A percentile compares a stretch with the other conserved stretches of the same genome.
phyloP scores from a whole-genome alignment of 73 alveolate genomes.

The Symbiodinium natans region DNA sequence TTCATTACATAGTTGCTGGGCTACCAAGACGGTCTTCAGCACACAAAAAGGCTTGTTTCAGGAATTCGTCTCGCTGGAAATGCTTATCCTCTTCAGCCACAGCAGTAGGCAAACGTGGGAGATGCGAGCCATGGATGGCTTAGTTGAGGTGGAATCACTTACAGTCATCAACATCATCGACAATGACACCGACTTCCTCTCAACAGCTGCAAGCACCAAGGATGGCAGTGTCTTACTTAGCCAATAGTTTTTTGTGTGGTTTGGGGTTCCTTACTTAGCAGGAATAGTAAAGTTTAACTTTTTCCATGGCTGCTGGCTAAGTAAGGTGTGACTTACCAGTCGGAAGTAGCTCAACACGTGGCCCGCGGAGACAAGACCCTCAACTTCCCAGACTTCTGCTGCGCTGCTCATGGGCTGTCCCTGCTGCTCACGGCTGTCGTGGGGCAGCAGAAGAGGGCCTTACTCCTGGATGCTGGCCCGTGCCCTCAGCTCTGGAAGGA shows the following conservation, averaged over 20 bases:
- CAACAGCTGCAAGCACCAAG: neutral
- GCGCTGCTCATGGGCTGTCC: conserved; percentile 1
- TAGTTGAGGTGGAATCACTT: neutral
- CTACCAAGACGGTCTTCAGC: too few relatives aligned
- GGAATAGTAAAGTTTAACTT: neutral
- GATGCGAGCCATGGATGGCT: neutral
- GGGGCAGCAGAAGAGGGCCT: neutral
- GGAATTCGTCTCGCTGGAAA: too few relatives aligned
- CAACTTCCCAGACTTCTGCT: neutral
- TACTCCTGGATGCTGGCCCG: conserved; percentile 6
- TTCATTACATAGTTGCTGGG: too few relatives aligned
- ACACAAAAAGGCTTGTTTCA: too few relatives aligned
- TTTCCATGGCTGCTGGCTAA: neutral
- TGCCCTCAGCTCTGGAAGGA: neutral
- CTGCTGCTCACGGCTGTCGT: neutral
- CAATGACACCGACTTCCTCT: conserved; percentile 13
- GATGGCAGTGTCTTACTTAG: neutral
- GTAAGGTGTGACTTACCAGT: neutral
- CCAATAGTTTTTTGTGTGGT: neutral
- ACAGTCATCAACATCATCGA: neutral
- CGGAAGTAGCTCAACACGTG: neutral
- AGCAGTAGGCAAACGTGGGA: neutral
- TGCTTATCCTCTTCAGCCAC: too few relatives aligned
- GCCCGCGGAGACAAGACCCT: neutral
- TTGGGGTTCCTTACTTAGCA: neutral